Evolutionary conservation across 73 alveolate species (phyloP).

Genomic region (Tetrahymena malaccensis): DNA sequence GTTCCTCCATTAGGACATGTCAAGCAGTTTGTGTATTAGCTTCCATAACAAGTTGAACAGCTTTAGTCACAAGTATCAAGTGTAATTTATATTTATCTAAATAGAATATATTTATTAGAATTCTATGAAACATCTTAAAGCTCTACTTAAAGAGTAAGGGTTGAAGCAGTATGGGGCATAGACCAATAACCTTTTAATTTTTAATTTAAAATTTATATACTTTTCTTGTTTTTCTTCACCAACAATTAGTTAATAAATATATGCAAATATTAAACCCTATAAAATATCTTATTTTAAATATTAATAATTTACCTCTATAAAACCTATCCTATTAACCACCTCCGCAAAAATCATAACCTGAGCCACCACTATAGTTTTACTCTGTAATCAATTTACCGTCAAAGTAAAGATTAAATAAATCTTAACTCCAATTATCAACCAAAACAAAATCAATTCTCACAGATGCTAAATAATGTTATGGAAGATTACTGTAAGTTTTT

Average conservation of each 20-base stretch:
- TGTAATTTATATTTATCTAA: not conserved
- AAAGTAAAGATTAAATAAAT: not conserved
- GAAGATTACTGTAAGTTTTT: not conserved
- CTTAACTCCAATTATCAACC: not conserved
- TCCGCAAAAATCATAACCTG: not conserved
- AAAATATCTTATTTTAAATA: not conserved
- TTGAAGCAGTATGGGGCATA: not conserved
- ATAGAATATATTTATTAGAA: not conserved
- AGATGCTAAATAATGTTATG: not conserved
- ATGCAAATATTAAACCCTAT: not conserved
- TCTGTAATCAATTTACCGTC: not conserved
- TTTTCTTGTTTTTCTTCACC: not conserved
- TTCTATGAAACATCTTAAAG: not conserved
- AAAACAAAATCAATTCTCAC: not conserved
- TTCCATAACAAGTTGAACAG: not conserved
- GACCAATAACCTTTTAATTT: not conserved
- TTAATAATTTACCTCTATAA: not conserved
- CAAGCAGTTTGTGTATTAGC: not conserved
- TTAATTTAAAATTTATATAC: not conserved
- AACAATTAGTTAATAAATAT: not conserved
- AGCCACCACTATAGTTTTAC: not conserved
- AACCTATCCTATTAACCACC: not conserved
- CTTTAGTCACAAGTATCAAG: not conserved
- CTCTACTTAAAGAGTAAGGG: not conserved
- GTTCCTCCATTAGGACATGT: not conserved